A percentile compares a stretch with the other conserved stretches of the same genome.
Conservation (phyloP, 129 eudicot species). For the Lactuca sativa region DNA sequence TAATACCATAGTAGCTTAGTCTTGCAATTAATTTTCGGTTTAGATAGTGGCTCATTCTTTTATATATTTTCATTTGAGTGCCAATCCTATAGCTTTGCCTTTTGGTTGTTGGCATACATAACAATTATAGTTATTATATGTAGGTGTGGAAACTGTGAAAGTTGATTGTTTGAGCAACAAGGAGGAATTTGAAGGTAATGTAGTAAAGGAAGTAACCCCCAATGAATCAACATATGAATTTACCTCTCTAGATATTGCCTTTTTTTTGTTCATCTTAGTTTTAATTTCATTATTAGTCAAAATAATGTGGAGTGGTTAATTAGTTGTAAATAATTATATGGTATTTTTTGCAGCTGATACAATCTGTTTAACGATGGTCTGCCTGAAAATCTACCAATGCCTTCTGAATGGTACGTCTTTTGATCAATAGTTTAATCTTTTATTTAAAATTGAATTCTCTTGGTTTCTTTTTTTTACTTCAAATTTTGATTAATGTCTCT, state of each 20-base stretch:
- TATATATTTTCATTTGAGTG: no score
- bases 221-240: conserved; percentile 37
- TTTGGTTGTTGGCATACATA: no score
- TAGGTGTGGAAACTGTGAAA: no score
- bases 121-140: no score
- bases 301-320: no score
- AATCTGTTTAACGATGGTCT: conserved; percentile 27
- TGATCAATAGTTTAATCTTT: not conserved
- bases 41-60: no score
- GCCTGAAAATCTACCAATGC: conserved; percentile 59
- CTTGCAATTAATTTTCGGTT: no score
- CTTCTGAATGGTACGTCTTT: conserved; percentile 74
- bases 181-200: conserved; percentile 27
- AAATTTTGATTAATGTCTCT: not conserved
- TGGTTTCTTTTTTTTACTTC: not conserved
- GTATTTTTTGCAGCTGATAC: conserved; percentile 34
- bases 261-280: not conserved
- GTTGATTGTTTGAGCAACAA: not conserved
- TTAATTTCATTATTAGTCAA: not conserved
- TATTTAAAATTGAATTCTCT: not conserved
- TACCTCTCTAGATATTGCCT: not conserved
- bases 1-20: no score
- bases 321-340: not conserved
- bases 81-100: no score
- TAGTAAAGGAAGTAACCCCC: conserved; percentile 26